phyloP scores from a whole-genome alignment of 2,329 filamentous ascomycete species.

The Plenodomus biglobosus region DNA sequence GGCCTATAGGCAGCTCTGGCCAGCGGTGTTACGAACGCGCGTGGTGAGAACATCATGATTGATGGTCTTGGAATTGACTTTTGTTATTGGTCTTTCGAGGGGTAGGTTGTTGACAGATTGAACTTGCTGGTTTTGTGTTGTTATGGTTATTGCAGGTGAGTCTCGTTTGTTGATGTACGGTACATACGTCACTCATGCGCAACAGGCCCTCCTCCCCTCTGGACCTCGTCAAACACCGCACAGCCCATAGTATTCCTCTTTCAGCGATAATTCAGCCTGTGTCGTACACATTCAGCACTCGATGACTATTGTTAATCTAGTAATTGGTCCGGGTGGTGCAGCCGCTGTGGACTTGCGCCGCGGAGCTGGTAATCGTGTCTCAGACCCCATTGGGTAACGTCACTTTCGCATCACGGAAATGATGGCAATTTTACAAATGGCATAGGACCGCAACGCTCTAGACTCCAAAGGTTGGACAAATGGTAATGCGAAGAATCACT shows the following conservation, averaged over 20 bases:
- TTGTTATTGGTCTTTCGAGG: no score
- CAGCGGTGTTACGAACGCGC: conserved; percentile 6
- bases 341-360: no score
- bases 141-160: not conserved
- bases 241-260: no score
- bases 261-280: no score
- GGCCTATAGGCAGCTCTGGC: conserved; percentile 10
- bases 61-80: not conserved
- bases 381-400: conserved; percentile 6
- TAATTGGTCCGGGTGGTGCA: no score
- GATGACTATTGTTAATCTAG: no score
- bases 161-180: no score
- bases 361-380: not conserved
- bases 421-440: conserved; percentile 2
- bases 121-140: no score
- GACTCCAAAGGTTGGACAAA: not conserved
- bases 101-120: no score
- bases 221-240: no score
- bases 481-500: not conserved
- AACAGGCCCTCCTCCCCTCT: no score
- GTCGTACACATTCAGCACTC: no score
- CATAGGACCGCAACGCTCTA: not conserved
- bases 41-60: conserved; percentile 8
- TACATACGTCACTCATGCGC: conserved; percentile 7
- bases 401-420: conserved; percentile 9